Percentiles rank a stretch among this genome's conserved stretches.
Evolutionary conservation across 139 green algal genomes (phyloP).

Genomic region (Chlorella ohadii): DNA sequence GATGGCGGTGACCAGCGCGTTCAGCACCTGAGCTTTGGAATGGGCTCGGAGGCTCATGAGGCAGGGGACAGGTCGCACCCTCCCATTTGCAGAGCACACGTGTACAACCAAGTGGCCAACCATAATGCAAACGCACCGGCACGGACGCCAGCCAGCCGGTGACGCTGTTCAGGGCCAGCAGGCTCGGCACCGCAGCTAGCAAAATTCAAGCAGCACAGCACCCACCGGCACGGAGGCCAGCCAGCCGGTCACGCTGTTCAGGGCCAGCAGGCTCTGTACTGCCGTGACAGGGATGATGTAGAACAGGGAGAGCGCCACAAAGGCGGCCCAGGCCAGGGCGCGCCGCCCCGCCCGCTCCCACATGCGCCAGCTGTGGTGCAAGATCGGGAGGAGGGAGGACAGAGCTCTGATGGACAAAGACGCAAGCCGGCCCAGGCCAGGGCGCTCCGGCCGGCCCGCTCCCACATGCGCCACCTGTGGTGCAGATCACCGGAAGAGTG

Average conservation of each 20-base stretch:
- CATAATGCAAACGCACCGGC: background rate
- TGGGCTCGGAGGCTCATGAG: too few relatives aligned
- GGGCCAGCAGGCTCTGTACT: constrained; percentile 45
- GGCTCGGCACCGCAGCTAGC: background rate
- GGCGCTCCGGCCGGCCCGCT: too few relatives aligned
- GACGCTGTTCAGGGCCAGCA: constrained; percentile 45
- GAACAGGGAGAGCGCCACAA: constrained; percentile 45
- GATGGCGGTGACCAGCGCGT: constrained; percentile 36
- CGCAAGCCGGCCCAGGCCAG: too few relatives aligned
- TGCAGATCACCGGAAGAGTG: too few relatives aligned
- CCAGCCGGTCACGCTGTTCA: constrained; percentile 26
- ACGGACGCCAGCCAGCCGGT: background rate
- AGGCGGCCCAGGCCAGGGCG: constrained; percentile 34
- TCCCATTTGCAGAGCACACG: too few relatives aligned
- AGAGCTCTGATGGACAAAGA: background rate
- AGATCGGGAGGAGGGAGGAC: too few relatives aligned
- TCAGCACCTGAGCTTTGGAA: constrained; percentile 5
- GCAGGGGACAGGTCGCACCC: too few relatives aligned
- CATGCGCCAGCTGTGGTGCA: constrained; percentile 12
- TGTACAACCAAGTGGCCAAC: too few relatives aligned
- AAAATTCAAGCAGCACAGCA: too few relatives aligned
- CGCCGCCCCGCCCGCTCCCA: constrained; percentile 34
- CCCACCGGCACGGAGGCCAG: background rate
- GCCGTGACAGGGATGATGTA: constrained; percentile 30
- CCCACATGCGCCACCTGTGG: too few relatives aligned